These are phyloP conservation scores for Cercophora newfieldiana DNA, from an alignment of 495 filamentous ascomycete genomes.

Conservation along the genomic window DNA sequence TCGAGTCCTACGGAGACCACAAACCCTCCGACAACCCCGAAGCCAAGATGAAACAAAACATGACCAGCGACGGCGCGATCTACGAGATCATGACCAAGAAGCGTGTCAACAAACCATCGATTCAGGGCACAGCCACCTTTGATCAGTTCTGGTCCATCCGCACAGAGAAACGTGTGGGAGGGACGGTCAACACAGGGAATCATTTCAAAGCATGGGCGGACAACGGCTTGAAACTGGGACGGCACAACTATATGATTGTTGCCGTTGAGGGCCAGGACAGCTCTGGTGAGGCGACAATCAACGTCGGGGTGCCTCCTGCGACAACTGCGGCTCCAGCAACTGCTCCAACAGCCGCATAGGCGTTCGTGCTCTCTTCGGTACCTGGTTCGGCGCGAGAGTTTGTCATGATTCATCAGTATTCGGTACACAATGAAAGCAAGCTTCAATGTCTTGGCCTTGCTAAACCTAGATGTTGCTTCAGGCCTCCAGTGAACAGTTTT, in stretches of 20 bases:
- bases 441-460: no score
- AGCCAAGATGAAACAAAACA: constrained; percentile 48
- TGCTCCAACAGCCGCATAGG: neutral
- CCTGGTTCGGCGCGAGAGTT: no score
- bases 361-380: no score
- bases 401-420: no score
- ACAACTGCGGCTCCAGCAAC: constrained; percentile 10
- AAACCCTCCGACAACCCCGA: constrained; percentile 49
- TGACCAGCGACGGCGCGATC: constrained; percentile 54
- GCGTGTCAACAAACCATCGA: constrained; percentile 56
- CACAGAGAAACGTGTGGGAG: constrained; percentile 34
- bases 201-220: constrained; percentile 58
- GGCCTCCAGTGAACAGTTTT: no score
- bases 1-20: constrained; percentile 59
- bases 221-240: constrained; percentile 46
- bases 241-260: constrained; percentile 55
- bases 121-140: constrained; percentile 60
- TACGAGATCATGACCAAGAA: constrained; percentile 60
- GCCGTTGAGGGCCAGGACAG: constrained; percentile 49
- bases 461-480: no score
- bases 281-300: constrained; percentile 39
- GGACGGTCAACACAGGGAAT: constrained; percentile 42
- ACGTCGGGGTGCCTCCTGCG: constrained; percentile 32
- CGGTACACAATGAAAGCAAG: no score
- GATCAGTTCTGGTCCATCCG: constrained; percentile 62